These are phyloP conservation scores for Bjerkandera adusta DNA, from an alignment of 1,284 basidiomycete species.

Conservation along the genomic window DNA sequence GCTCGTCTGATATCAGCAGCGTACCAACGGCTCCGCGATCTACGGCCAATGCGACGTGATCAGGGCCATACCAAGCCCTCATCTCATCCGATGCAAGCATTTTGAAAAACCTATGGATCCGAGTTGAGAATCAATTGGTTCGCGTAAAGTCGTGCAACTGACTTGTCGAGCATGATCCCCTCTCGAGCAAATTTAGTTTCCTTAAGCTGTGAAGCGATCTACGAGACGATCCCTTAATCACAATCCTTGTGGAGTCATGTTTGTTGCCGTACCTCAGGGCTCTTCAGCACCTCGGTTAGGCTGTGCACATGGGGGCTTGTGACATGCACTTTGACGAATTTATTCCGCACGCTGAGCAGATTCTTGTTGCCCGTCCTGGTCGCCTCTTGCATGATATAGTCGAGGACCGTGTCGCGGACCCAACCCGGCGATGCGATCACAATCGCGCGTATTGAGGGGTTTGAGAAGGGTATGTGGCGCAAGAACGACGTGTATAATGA, in stretches of 20 bases:
- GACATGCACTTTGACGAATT: conserved; percentile 90
- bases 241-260: not conserved
- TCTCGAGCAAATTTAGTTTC: conserved; percentile 98
- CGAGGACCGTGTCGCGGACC: conserved; percentile 88
- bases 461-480: conserved; percentile 85
- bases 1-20: conserved; percentile 91
- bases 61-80: conserved; percentile 97
- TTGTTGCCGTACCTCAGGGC: conserved; percentile 71
- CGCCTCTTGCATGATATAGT: conserved; percentile 85
- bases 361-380: conserved; percentile 81
- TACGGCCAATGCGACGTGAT: conserved; percentile 89
- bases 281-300: conserved; percentile 91
- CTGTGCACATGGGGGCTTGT: conserved; percentile 96
- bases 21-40: conserved; percentile 94
- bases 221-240: too few relatives aligned
- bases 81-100: conserved; percentile 94
- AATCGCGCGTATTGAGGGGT: conserved; percentile 77
- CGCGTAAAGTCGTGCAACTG: conserved; percentile 17
- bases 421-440: conserved; percentile 97
- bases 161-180: conserved; percentile 90
- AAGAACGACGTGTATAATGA: conserved; percentile 86
- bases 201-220: conserved; percentile 79
- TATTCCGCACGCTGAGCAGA: conserved; percentile 72
- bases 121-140: not conserved
- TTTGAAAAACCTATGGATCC: conserved; percentile 80